These are phyloP conservation scores for Ceratobasidium sp. DNA, from an alignment of 1,284 basidiomycete species.

Conservation along the genomic window DNA sequence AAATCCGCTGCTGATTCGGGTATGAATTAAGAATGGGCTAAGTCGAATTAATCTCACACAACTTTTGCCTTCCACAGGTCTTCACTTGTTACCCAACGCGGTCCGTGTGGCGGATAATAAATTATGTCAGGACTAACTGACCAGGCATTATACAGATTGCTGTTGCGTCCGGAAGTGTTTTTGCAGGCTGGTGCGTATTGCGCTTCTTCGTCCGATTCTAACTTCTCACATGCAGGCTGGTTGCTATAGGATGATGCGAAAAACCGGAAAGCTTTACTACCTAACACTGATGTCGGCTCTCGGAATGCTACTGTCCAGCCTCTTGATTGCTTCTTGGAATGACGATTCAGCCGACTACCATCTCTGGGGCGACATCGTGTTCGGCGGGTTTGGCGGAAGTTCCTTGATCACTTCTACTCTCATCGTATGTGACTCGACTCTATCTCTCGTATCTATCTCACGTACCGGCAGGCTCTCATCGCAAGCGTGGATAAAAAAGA, in stretches of 20 bases:
- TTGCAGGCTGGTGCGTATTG: slow-evolving; percentile 79
- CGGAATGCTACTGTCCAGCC: slow-evolving; percentile 67
- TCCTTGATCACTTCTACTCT: slow-evolving; percentile 85
- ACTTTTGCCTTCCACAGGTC: background rate
- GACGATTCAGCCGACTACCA: slow-evolving; percentile 71
- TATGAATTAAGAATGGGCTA: slow-evolving; percentile 54
- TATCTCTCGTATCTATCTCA: slow-evolving; percentile 48
- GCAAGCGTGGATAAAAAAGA: slow-evolving; percentile 83
- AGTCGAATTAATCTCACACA: background rate
- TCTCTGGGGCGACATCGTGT: slow-evolving; percentile 81
- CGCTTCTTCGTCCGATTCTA: background rate
- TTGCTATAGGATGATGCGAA: slow-evolving; percentile 66
- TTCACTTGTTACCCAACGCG: slow-evolving; percentile 52
- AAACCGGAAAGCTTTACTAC: slow-evolving; percentile 82
- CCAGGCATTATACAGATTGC: slow-evolving; percentile 64
- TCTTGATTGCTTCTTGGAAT: slow-evolving; percentile 69
- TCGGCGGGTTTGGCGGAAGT: slow-evolving; percentile 85
- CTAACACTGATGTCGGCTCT: slow-evolving; percentile 73
- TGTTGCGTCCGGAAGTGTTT: slow-evolving; percentile 82
- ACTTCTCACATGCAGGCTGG: background rate
- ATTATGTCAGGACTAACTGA: background rate
- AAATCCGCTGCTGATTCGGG: slow-evolving; percentile 79
- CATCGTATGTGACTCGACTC: slow-evolving; percentile 65
- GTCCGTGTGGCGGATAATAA: slow-evolving; percentile 11
- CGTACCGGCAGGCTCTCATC: slow-evolving; percentile 78